These are phyloP conservation scores for Sclerotinia sclerotiorum DNA, from an alignment of 2,329 filamentous ascomycete genomes.

Conservation along the genomic window DNA sequence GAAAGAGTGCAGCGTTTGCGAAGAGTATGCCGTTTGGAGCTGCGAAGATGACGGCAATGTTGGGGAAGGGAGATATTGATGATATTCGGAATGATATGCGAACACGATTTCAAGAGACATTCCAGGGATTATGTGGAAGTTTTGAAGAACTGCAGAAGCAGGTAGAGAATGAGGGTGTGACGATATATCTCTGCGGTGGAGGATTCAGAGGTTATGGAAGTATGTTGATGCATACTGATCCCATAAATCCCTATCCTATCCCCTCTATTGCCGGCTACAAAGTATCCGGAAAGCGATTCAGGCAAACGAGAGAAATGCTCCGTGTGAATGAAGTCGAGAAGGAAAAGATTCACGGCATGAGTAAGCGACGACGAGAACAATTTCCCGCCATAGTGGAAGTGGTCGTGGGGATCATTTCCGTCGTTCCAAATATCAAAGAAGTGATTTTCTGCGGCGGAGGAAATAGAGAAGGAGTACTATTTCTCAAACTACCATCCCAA, in stretches of 20 bases:
- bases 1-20: constrained; percentile 54
- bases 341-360: constrained; percentile 72
- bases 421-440: constrained; percentile 67
- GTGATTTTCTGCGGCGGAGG: constrained; percentile 87
- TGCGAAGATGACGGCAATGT: constrained; percentile 53
- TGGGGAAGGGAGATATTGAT: constrained; percentile 40
- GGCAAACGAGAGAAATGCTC: constrained; percentile 52
- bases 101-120: constrained; percentile 58
- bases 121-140: constrained; percentile 51
- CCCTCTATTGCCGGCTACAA: constrained; percentile 78
- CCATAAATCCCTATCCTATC: constrained; percentile 76
- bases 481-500: constrained; percentile 62
- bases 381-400: constrained; percentile 82
- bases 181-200: constrained; percentile 83
- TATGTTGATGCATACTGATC: constrained; percentile 77
- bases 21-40: constrained; percentile 62
- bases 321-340: constrained; percentile 50
- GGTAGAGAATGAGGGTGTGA: constrained; percentile 49
- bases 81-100: constrained; percentile 43
- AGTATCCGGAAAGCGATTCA: constrained; percentile 61
- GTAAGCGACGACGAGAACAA: constrained; percentile 73
- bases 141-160: constrained; percentile 41
- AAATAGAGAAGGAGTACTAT: constrained; percentile 80
- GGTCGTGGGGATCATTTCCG: constrained; percentile 69
- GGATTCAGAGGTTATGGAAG: constrained; percentile 91